A percentile compares a stretch with the other conserved stretches of the same genome.
These are phyloP conservation scores for Solanum megistacrolobum DNA, from an alignment of 257 asterid genomes.

Conservation along the genomic window DNA sequence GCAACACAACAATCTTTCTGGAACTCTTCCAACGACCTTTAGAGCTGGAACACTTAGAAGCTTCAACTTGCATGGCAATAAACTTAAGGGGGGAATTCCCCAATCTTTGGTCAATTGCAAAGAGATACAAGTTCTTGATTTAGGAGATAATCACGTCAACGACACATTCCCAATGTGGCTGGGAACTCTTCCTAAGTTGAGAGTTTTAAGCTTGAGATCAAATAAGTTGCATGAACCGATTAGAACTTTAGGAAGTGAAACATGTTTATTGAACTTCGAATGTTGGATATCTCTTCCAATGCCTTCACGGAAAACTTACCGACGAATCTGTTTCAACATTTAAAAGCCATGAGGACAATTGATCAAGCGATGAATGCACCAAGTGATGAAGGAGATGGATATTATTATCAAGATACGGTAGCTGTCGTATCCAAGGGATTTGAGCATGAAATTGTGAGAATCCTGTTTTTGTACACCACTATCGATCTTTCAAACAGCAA, in stretches of 20 bases:
- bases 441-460: not conserved
- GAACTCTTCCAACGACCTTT: slow-evolving; percentile 2
- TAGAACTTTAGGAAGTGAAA: not conserved
- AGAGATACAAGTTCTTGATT: slow-evolving; percentile 11
- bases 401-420: not conserved
- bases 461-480: not conserved
- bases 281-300: slow-evolving; percentile 13
- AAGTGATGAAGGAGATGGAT: not conserved
- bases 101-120: slow-evolving; percentile 9
- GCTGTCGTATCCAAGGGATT: slow-evolving; percentile 2
- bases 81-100: slow-evolving; percentile 5
- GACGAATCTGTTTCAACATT: not conserved
- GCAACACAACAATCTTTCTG: not conserved
- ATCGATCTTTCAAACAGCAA: too few relatives aligned
- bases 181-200: slow-evolving; percentile 5
- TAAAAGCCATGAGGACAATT: slow-evolving; percentile 1
- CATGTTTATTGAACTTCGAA: not conserved
- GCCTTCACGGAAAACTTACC: slow-evolving; percentile 8
- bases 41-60: not conserved
- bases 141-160: slow-evolving; percentile 8
- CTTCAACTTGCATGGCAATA: slow-evolving; percentile 8
- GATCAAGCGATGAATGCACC: not conserved
- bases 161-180: slow-evolving; percentile 10
- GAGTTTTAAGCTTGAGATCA: slow-evolving; percentile 13
- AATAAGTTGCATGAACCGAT: slow-evolving; percentile 6